Evolutionary conservation across 352 stramenopile species (phyloP), one percentile per base, ranked within the genome.

Genomic region (Phytophthora megakarya): DNA sequence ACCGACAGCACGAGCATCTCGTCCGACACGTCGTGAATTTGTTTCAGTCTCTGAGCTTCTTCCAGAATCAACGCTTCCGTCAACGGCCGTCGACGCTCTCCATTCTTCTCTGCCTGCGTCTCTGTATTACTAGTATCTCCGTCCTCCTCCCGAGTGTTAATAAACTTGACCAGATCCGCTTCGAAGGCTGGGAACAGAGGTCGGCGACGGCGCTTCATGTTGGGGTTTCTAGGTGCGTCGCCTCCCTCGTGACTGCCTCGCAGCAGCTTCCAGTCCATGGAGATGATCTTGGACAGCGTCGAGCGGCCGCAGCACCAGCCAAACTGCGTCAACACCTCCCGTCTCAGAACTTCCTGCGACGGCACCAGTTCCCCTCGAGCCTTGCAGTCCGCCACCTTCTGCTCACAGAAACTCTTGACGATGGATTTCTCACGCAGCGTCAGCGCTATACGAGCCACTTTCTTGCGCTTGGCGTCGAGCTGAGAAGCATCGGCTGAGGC

Each of bases 371-470:
- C 70, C 49, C 78, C 76, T 35, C 77, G 75, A 40, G 66, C 62
- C 46, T 86, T 88, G 65, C 75, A 81, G n/a, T 82, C 72, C 22
- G 48, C 73, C 28, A 90, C 67, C 48, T 79, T 79, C 56, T 90
- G 70, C 67, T 90, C 83, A 51, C 83, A 92, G 47, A 90, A 92
- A 25, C 75, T 89, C 74, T 92, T 92, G 30, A 88, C 79, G 12
- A 90, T 79, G 11, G 68, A 61, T 55, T 92, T 92, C 45, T 92
- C 80, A 42, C 84, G 80, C 44, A 92, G 53, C 35, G 83, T 88
- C n/a, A 91, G 69, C 52, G 80, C 69, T 43, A 65, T 86, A 37
- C 82, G 80, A 52, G 64, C 25, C 28, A 67, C 11, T 21, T 80
- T 67, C n/a, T 46, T 76, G 26, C 67, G 67, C 46, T 75, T 75